phyloP scores from a whole-genome alignment of 441 rosid species.

The Metrosideros polymorpha region DNA sequence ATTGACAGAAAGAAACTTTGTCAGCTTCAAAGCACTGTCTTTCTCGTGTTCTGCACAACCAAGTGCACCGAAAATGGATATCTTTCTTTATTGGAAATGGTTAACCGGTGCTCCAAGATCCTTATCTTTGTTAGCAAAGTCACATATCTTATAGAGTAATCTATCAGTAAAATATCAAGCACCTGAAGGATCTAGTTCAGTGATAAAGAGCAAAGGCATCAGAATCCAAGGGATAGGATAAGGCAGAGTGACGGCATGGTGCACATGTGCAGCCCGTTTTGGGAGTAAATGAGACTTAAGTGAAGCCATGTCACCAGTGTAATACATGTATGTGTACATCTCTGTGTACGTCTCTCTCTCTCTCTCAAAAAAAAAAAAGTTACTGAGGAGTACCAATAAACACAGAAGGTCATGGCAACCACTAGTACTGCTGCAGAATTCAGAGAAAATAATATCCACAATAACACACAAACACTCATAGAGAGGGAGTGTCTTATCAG shows the following conservation, averaged over 20 bases:
- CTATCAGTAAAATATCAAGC: background rate
- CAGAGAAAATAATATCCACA: background rate
- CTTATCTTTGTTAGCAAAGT: background rate
- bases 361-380: background rate
- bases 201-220: background rate
- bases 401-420: background rate
- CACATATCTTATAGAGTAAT: background rate
- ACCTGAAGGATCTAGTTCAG: background rate
- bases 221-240: background rate
- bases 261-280: background rate
- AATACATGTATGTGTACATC: background rate
- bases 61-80: background rate
- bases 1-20: background rate
- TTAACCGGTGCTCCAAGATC: background rate
- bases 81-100: background rate
- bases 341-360: background rate
- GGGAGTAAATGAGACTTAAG: background rate
- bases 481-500: background rate
- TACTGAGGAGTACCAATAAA: background rate
- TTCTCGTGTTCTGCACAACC: background rate
- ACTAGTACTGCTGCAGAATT: background rate
- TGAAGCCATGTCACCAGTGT: background rate
- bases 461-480: background rate
- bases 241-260: background rate
- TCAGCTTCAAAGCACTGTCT: background rate